Conservation (phyloP, 495 filamentous ascomycete species). For the Neurospora sublineolata region DNA sequence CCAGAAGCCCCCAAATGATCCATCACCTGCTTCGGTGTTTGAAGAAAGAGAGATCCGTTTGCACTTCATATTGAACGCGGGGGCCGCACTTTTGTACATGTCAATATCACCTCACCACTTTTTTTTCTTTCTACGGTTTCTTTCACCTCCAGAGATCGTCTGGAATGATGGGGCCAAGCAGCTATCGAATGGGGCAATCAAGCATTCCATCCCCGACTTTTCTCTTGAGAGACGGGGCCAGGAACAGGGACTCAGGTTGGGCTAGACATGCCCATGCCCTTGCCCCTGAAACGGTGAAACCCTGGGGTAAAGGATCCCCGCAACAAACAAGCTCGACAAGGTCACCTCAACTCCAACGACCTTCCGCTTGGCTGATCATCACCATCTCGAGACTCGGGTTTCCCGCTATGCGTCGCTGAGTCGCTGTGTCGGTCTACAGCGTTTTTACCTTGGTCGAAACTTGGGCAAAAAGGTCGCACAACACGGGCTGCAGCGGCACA, state of each 20-base stretch:
- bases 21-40: neutral
- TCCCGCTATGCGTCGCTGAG: neutral
- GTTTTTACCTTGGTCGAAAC: neutral
- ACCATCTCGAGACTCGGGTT: neutral
- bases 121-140: neutral
- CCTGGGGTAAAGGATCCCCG: neutral
- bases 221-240: neutral
- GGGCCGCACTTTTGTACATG: neutral
- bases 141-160: neutral
- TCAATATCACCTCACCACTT: neutral
- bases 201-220: neutral
- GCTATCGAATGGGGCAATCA: neutral
- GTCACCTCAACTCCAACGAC: neutral
- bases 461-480: neutral
- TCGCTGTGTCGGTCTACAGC: neutral
- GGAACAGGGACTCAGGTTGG: neutral
- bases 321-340: neutral
- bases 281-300: neutral
- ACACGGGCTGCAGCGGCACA: neutral
- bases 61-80: neutral
- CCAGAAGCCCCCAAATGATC: neutral
- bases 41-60: neutral
- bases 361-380: neutral
- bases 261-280: neutral
- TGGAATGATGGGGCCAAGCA: neutral